These are phyloP conservation scores for Haplosporangium sp. DNA, from an alignment of 371 early-diverging fungal genomes.

Conservation along the genomic window DNA sequence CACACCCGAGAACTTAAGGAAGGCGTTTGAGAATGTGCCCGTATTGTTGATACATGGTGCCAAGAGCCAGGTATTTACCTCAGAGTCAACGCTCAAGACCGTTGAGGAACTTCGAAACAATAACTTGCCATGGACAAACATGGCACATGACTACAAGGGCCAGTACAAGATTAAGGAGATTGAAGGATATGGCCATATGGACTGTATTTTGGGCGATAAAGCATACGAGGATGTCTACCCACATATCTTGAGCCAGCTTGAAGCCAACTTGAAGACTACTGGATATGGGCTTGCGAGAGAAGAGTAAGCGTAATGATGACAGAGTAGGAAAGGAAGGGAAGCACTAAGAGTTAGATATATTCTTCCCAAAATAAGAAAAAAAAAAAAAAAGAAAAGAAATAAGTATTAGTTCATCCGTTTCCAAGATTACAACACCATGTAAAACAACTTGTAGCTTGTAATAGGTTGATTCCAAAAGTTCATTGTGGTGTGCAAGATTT, in stretches of 20 bases:
- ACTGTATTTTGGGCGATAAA: slow-evolving; percentile 48
- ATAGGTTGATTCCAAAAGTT: too few species aligned
- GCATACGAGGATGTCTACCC: slow-evolving; percentile 54
- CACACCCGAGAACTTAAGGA: slow-evolving; percentile 40
- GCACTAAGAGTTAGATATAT: background rate
- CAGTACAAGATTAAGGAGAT: slow-evolving; percentile 40
- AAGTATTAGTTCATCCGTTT: too few species aligned
- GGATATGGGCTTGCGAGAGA: slow-evolving; percentile 26
- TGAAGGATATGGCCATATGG: slow-evolving; percentile 52
- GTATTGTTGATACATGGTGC: slow-evolving; percentile 48
- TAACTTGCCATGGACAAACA: slow-evolving; percentile 36
- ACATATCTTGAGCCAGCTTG: slow-evolving; percentile 34
- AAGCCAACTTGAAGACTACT: slow-evolving; percentile 26
- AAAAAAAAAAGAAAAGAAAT: background rate
- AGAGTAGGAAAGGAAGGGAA: background rate
- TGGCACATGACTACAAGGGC: slow-evolving; percentile 46
- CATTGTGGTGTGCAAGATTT: too few species aligned
- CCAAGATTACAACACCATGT: too few species aligned
- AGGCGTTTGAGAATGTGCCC: slow-evolving; percentile 37
- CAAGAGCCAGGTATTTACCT: slow-evolving; percentile 50
- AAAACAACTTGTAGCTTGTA: too few species aligned
- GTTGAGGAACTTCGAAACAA: slow-evolving; percentile 33
- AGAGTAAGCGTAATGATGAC: slow-evolving; percentile 5
- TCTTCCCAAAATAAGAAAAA: too few species aligned
- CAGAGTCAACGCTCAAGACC: slow-evolving; percentile 40